phyloP scores from a whole-genome alignment of 257 asterid genomes.

The Eucommia ulmoides region DNA sequence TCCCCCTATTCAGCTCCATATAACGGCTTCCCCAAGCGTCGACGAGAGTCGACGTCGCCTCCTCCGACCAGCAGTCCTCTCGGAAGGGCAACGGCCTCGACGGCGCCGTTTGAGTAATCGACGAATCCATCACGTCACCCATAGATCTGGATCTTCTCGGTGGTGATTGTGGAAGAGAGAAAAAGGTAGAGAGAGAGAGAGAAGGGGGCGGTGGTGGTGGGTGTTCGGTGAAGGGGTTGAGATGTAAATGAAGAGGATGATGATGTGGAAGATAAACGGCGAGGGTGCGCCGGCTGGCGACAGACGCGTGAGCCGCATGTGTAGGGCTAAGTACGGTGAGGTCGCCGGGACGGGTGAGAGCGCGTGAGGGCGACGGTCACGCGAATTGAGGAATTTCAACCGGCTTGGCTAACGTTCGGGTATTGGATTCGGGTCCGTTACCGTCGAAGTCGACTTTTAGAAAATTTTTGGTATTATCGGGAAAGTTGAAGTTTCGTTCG shows the following conservation, averaged over 20 bases:
- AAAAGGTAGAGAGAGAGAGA: not conserved
- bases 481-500: too few relatives aligned
- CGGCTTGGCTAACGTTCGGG: not conserved
- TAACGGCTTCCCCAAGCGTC: conserved; percentile 81
- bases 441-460: too few relatives aligned
- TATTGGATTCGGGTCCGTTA: not conserved
- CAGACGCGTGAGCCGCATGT: conserved; percentile 5
- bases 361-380: not conserved
- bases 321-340: not conserved
- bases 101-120: conserved; percentile 30
- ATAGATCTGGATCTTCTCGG: conserved; percentile 12
- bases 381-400: not conserved
- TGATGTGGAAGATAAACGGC: not conserved
- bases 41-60: conserved; percentile 65
- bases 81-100: conserved; percentile 48
- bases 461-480: too few relatives aligned
- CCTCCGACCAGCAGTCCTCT: conserved; percentile 86
- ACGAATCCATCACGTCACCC: conserved; percentile 47
- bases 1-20: conserved; percentile 61
- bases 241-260: not conserved
- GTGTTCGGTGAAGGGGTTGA: not conserved
- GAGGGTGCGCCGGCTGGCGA: conserved; percentile 4
- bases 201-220: not conserved
- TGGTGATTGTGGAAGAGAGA: not conserved
- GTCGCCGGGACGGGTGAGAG: conserved; percentile 1